Percentiles rank a stretch among this genome's conserved stretches.
Conservation (phyloP, 371 early-diverging fungal genomes). For the Phascolomyces articulosus region DNA sequence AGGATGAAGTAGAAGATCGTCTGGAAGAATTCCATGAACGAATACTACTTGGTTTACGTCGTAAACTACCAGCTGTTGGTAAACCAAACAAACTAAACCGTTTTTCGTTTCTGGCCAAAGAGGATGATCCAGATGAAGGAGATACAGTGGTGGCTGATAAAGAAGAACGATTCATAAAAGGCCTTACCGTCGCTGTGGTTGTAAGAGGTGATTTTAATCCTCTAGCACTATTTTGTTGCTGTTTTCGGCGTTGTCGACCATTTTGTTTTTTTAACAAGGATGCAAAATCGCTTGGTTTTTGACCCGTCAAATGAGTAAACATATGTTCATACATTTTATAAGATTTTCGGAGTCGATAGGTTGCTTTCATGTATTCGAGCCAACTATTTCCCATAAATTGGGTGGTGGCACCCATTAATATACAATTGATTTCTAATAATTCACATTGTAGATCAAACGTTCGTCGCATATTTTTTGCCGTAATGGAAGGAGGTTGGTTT, state of each 20-base stretch:
- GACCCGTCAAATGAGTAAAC: conserved; percentile 44
- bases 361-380: conserved; percentile 54
- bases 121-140: no score
- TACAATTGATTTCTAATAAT: conserved; percentile 43
- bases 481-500: neutral
- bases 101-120: conserved; percentile 15
- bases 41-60: conserved; percentile 23
- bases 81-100: conserved; percentile 29
- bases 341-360: conserved; percentile 48
- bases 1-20: neutral
- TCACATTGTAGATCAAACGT: conserved; percentile 34
- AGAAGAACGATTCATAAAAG: no score
- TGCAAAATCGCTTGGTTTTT: conserved; percentile 47
- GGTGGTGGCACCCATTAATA: conserved; percentile 50
- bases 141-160: no score
- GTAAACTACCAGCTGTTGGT: neutral
- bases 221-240: no score
- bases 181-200: no score
- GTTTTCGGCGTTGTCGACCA: no score
- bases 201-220: no score
- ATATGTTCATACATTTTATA: conserved; percentile 52
- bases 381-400: conserved; percentile 51
- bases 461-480: neutral
- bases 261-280: conserved; percentile 20
- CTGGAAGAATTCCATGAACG: neutral